Evolutionary conservation across 495 filamentous ascomycete species (phyloP), one percentile per base, ranked within the genome.

Genomic region (Penicillium simplicissimum): DNA sequence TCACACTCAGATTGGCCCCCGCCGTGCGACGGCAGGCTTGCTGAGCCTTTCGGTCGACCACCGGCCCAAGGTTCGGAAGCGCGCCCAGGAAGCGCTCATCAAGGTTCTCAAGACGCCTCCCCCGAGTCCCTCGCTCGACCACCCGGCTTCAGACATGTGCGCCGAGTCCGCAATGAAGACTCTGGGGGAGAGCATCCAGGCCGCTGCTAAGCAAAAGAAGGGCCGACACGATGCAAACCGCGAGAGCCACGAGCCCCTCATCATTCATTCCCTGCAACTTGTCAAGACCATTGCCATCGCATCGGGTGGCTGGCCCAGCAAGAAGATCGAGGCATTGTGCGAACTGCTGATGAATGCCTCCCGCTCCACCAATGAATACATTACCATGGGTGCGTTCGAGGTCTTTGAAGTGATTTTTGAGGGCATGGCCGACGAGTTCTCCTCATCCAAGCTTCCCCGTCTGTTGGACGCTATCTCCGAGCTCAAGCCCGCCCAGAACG

Each of bases 391-490:
- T 19, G 92, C 94, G 3, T 97, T 98, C 68, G 93, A 96, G 62
- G 89, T 98, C 7, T 98, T 98, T 69, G 96, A 98, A 78, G 88
- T 93, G 67, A 93, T 98, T 19, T 98, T 98, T 63, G 87, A 87
- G 61, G 90, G 91, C 15, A 91, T 98, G 86, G 88, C 88, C 9
- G 89, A 92, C 66, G 91, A 95, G 56, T 82, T 90, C 45, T 87
- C 92, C 0, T 93, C 91, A 2, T 84, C 90, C 1, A 98, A 98
- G 75, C 83, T 98, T 11, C 93, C 96, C 14, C 85, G 88, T 58
- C 81, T 98, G 19, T 79, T 98, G 64, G 92, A 96, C 35, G 87
- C 86, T 17, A 96, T 98, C 65, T 85, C 86, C 25, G 92, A 98
- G 74, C 78, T 98, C 55, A 90, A 91, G 63, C 95, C 95, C 31